Evolutionary conservation across 2,329 filamentous ascomycete species (phyloP), one percentile per base, ranked within the genome.

Genomic region (Pyrenophora seminiperda): DNA sequence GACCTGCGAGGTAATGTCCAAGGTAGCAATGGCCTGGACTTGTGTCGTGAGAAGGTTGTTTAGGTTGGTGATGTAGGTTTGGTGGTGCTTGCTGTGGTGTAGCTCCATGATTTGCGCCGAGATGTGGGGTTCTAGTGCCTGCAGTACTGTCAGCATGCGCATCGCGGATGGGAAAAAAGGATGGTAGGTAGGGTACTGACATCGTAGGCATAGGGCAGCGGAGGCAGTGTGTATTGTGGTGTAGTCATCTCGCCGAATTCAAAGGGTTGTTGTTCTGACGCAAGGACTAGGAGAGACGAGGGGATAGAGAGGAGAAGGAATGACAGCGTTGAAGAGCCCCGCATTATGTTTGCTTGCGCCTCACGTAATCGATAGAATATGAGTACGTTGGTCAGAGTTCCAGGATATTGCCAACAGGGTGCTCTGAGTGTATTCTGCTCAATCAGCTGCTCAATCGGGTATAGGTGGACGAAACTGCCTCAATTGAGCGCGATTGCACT

Each of bases 91-190:
- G 72, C 78, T 76, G 76, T 92, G 88, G 72, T 92, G 89, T 41
- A 92, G 82, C 73, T 88, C 84, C 89, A 92, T 92, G 73, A 91
- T 92, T 71, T 90, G 83, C 61, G 78, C 79, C 27, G 87, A 89
- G 76, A 92, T 91, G 75, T 85, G 82, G 7, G 87, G 87, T 72
- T 89, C 86, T 41, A 90, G 78, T 27, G 86, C 87, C 84, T 88
- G 56, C 22, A 15, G 14, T 36, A n/a, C 6, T 18, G 22, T 67
- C 29, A 66, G 56, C 32, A 47, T 34, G 15, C 31, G 1, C n/a
- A 13, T 20, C 9, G 10, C 10, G 24, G 4, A 15, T n/a, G n/a
- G n/a, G n/a, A n/a, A n/a, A n/a, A n/a, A n/a, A n/a, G n/a, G n/a
- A n/a, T n/a, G n/a, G n/a, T n/a, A n/a, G n/a, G 4, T 34, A 5